Evolutionary conservation across 2,329 filamentous ascomycete genomes (phyloP).

Genomic region (Botrytis paeoniae): DNA sequence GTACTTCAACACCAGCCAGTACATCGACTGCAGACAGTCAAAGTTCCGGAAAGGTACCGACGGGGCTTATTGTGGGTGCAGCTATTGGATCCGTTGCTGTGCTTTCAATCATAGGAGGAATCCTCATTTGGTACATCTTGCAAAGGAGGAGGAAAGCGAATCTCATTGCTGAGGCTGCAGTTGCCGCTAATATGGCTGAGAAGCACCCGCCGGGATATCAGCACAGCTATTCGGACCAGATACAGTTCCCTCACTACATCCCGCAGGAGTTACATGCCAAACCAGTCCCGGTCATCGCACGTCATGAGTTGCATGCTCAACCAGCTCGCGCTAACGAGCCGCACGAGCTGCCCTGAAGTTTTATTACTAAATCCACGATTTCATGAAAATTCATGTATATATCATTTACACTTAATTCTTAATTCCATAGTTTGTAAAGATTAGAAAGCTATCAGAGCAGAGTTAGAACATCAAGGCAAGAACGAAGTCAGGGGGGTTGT

Average conservation of each 20-base stretch:
- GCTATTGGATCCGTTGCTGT: not conserved
- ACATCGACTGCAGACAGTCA: not conserved
- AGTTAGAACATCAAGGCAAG: too few relatives aligned
- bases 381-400: too few relatives aligned
- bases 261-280: constrained; percentile 1
- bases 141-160: not conserved
- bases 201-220: not conserved
- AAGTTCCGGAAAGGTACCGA: not conserved
- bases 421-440: too few relatives aligned
- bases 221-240: not conserved
- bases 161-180: not conserved
- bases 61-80: not conserved
- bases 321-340: not conserved
- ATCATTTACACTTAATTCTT: not conserved
- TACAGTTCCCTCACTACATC: not conserved
- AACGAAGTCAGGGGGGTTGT: too few relatives aligned
- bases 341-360: not conserved
- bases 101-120: not conserved
- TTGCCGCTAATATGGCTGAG: not conserved
- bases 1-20: too few relatives aligned
- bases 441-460: too few relatives aligned
- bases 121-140: not conserved
- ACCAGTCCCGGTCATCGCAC: too few relatives aligned
- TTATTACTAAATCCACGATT: too few relatives aligned
- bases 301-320: not conserved